phyloP scores from a whole-genome alignment of 1,139 yeast genomes.

The Yamadazyma siamensis region DNA sequence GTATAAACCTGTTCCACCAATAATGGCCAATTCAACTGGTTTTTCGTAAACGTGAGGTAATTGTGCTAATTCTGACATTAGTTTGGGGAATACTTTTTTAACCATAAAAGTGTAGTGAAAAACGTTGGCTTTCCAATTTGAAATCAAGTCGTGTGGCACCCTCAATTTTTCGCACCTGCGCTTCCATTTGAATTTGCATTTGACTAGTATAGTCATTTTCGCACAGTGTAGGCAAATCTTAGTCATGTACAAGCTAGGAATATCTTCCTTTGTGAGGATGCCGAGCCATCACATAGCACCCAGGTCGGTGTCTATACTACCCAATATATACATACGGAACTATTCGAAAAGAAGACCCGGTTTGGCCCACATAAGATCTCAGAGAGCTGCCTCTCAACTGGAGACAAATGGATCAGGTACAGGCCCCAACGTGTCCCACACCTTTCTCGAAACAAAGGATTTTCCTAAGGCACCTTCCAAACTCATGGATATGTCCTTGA shows the following conservation, averaged over 20 bases:
- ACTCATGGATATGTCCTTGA: conserved; percentile 15
- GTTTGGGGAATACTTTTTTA: conserved; percentile 11
- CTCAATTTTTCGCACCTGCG: no score
- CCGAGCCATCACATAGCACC: no score
- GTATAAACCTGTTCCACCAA: conserved; percentile 98
- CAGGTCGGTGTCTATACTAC: no score
- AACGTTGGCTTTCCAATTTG: background rate
- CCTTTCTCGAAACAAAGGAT: conserved; percentile 20
- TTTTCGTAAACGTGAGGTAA: conserved; percentile 40
- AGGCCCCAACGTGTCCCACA: conserved; percentile 9
- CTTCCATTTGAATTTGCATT: no score
- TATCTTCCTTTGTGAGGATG: no score
- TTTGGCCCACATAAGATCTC: conserved; percentile 7
- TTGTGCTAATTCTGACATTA: conserved; percentile 10
- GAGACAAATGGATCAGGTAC: background rate
- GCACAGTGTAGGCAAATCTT: no score
- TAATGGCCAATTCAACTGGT: conserved; percentile 72
- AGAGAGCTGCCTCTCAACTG: conserved; percentile 3
- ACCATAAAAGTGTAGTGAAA: conserved; percentile 3
- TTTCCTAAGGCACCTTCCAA: conserved; percentile 31
- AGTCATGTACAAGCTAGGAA: no score
- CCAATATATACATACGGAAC: no score
- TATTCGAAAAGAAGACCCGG: conserved; percentile 10
- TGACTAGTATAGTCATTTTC: no score
- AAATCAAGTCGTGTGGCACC: background rate